Percentiles rank a stretch among this genome's conserved stretches.
phyloP scores from a whole-genome alignment of 176 grass and related monocot genomes.

The Oryza meridionalis region DNA sequence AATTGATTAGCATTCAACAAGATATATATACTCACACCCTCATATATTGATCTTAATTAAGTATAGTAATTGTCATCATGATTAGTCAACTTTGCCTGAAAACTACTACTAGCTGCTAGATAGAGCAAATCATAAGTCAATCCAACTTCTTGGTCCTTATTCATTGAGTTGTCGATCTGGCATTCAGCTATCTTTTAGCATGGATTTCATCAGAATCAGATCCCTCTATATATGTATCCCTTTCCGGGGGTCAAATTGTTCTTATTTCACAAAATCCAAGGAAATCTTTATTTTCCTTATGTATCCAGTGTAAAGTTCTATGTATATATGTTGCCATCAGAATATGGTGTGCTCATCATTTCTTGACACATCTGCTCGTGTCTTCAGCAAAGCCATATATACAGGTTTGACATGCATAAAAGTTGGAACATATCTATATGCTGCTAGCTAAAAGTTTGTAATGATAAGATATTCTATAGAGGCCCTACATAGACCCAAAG shows the following conservation, averaged over 20 bases:
- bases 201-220: constrained; percentile 28
- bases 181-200: not conserved
- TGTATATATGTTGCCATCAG: not conserved
- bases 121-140: constrained; percentile 13
- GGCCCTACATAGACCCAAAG: not conserved
- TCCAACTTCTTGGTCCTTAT: not conserved
- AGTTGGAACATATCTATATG: constrained; percentile 32
- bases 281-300: constrained; percentile 2
- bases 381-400: constrained; percentile 4
- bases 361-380: constrained; percentile 23
- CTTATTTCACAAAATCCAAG: constrained; percentile 12
- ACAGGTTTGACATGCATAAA: not conserved
- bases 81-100: constrained; percentile 23
- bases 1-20: too few relatives aligned
- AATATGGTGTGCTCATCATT: constrained; percentile 15
- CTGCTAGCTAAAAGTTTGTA: not conserved
- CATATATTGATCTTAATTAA: not conserved
- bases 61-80: not conserved
- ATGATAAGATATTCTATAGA: not conserved
- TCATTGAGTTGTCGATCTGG: not conserved
- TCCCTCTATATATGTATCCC: not conserved
- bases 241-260: constrained; percentile 16
- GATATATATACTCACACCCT: not conserved
- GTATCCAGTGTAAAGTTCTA: not conserved
- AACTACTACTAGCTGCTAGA: not conserved